Base-by-base conservation (phyloP, 257 asterid genomes). In the Capsicum rhomboideum region DNA sequence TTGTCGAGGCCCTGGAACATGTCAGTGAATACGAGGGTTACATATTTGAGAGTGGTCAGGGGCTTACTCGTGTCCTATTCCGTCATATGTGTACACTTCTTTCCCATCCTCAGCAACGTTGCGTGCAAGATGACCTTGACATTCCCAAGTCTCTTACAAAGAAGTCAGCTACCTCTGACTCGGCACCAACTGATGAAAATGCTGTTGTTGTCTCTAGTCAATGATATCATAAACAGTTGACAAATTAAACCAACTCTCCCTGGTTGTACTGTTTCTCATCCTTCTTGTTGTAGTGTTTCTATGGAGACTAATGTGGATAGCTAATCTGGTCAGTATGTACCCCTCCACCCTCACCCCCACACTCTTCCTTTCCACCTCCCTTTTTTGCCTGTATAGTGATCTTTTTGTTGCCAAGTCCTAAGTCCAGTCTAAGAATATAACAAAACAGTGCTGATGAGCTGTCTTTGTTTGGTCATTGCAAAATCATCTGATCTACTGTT, bases 41-140 rank as follows among this genome's bases (percentile, higher is more conserved):
- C 89, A 93, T 95, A 85, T 91, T 87, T 44, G 98, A 95, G 94
- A 97, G 93, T 11, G 97, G 98, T 37, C 98, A 92, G 86, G 99
- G 99, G 55, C 85, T 93, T 72, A 91, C 93, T 0, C 97, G 98
- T 21, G 82, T 94, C 63, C 90, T 97, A 54, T 92, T 93, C 80
- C 98, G 98, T 12, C 85, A 90, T 87, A 92, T 91, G 91, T 90
- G 96, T 21, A 87, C 89, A 82, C 92, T 97, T 40, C 83, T 97
- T 64, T 90, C 89, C 86, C 98, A 97, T 87, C 97, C 99, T 28
- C 97, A 93, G 87, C 99, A 95, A 87, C 96, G 98, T 0, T 92
- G 97, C 67, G 66, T 86, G 78, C 99, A 97, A 87, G 98, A 95
- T 59, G 98, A 93, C 37, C 54, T 92, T 20, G 96, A 89, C 86